Percentiles rank a stretch among this genome's conserved stretches.
phyloP scores from a whole-genome alignment of 106 monocot species.

The Acorus calamus region DNA sequence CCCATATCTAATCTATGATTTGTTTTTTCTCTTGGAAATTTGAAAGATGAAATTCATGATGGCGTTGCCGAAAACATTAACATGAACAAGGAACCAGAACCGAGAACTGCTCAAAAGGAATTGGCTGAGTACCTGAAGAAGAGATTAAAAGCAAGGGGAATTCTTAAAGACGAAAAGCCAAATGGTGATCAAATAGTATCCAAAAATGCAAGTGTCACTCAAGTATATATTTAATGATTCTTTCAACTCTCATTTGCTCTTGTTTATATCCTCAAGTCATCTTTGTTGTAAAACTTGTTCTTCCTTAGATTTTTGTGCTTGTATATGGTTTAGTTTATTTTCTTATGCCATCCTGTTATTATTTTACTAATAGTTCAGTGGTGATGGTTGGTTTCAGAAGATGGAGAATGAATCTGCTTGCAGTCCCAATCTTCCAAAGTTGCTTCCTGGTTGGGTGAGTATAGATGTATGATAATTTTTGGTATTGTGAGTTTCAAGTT shows the following conservation, averaged over 20 bases:
- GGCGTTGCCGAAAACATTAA: slow-evolving; percentile 1
- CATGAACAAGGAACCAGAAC: slow-evolving; percentile 26
- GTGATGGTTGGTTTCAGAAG: slow-evolving; percentile 30
- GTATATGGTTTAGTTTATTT: slow-evolving; percentile 2
- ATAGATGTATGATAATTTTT: slow-evolving; percentile 1
- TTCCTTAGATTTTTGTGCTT: not conserved
- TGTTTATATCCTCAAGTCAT: not conserved
- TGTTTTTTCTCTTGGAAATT: slow-evolving; percentile 11
- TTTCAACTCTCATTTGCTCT: not conserved
- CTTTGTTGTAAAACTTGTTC: no score
- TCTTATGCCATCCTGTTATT: not conserved
- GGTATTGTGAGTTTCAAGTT: no score
- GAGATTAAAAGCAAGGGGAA: slow-evolving; percentile 81
- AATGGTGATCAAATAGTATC: slow-evolving; percentile 6
- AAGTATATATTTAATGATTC: not conserved
- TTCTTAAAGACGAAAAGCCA: slow-evolving; percentile 55
- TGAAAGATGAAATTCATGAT: slow-evolving; percentile 22
- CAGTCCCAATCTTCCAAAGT: slow-evolving; percentile 5
- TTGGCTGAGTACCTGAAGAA: slow-evolving; percentile 83
- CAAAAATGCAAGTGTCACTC: slow-evolving; percentile 26
- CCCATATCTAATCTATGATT: not conserved
- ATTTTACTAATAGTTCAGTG: not conserved
- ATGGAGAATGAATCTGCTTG: slow-evolving; percentile 8
- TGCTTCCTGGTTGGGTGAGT: slow-evolving; percentile 90
- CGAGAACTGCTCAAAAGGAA: slow-evolving; percentile 28